Evolutionary conservation across 495 filamentous ascomycete species (phyloP).

Genomic region (Talaromyces liani): DNA sequence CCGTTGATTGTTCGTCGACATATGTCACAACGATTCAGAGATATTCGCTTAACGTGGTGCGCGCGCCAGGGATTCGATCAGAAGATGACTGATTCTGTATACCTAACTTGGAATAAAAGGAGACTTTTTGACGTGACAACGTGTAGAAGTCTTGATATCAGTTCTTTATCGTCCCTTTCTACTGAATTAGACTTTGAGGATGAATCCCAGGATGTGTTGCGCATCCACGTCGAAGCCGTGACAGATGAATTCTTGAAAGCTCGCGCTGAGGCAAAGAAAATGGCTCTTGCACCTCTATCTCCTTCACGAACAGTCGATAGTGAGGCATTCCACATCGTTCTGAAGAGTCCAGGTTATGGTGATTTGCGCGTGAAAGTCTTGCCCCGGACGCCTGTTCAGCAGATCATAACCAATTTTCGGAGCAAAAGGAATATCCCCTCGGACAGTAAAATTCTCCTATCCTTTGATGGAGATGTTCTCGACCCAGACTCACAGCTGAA

Average conservation of each 20-base stretch:
- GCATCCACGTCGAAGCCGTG: constrained; percentile 66
- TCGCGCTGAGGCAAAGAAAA: constrained; percentile 8
- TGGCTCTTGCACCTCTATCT: constrained; percentile 3
- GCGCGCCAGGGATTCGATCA: constrained; percentile 45
- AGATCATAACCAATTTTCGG: constrained; percentile 48
- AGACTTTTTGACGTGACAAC: constrained; percentile 68
- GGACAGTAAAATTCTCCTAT: constrained; percentile 50
- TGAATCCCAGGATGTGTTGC: constrained; percentile 19
- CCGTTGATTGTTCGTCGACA: constrained; percentile 61
- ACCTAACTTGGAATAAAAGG: constrained; percentile 72
- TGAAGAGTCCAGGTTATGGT: constrained; percentile 48
- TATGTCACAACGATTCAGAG: constrained; percentile 54
- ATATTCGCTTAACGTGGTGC: constrained; percentile 63
- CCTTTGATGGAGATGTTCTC: constrained; percentile 76
- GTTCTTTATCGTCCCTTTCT: constrained; percentile 26
- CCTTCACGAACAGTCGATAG: constrained; percentile 15
- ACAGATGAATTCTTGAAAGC: constrained; percentile 41
- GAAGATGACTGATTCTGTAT: constrained; percentile 44
- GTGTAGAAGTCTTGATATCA: constrained; percentile 56
- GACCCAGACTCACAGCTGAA: constrained; percentile 51
- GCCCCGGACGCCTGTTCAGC: constrained; percentile 46
- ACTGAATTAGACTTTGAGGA: constrained; percentile 28
- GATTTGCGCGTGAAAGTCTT: constrained; percentile 54
- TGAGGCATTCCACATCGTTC: constrained; percentile 42
- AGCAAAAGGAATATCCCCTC: constrained; percentile 31